Evolutionary conservation across 108 stramenopile genomes (phyloP).

Genomic region (Poteriospumella lacustris): DNA sequence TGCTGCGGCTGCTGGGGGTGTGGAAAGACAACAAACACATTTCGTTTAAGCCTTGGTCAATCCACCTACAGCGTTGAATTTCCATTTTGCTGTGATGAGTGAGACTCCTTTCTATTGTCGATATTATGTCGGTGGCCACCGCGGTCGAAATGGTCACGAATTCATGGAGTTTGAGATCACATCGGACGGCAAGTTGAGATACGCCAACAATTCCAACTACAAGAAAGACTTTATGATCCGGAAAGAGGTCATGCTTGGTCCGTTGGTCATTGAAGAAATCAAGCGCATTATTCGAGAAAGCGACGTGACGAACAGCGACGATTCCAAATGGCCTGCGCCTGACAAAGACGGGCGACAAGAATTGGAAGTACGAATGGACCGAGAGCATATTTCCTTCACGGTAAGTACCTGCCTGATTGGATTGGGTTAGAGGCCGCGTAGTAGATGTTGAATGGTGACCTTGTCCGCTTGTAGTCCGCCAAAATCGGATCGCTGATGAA

Average conservation of each 20-base stretch:
- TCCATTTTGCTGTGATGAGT: too few species aligned
- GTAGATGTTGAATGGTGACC: too few species aligned
- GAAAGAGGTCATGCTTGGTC: conserved; percentile 51
- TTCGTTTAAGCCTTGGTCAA: too few species aligned
- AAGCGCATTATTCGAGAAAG: conserved; percentile 26
- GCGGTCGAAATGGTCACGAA: conserved; percentile 74
- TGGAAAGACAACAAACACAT: too few species aligned
- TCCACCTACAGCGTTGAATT: too few species aligned
- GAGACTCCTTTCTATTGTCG: conserved; percentile 34
- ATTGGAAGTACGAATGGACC: conserved; percentile 74
- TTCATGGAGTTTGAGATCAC: conserved; percentile 80
- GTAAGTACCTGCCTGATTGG: too few species aligned
- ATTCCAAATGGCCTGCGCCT: conserved; percentile 68
- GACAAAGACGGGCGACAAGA: conserved; percentile 66
- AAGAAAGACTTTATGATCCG: conserved; percentile 73
- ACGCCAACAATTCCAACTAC: conserved; percentile 81
- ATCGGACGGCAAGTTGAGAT: conserved; percentile 70
- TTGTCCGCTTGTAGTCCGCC: conserved; percentile 54
- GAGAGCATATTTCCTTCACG: conserved; percentile 78
- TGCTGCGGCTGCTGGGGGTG: too few species aligned
- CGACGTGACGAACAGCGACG: conserved; percentile 47
- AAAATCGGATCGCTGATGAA: conserved; percentile 71
- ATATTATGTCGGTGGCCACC: conserved; percentile 67
- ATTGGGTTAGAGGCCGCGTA: too few species aligned
- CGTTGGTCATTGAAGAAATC: conserved; percentile 22